Evolutionary conservation across 805 yeast species (phyloP).

Genomic region (Hagleromyces aurorensis): DNA sequence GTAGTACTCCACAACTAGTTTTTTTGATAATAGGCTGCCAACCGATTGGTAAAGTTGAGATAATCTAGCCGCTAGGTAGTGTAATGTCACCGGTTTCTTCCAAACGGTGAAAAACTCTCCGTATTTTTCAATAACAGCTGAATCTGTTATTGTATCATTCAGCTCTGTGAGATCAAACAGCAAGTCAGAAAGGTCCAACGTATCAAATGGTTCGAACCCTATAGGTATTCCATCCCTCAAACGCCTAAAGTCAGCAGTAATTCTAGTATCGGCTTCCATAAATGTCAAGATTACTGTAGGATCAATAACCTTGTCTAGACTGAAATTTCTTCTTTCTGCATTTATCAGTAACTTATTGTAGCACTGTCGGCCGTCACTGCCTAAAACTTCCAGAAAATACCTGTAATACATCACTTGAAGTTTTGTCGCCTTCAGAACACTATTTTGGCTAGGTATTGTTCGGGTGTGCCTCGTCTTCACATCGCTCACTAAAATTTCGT

Average conservation of each 20-base stretch:
- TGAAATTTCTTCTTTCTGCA: conserved; percentile 39
- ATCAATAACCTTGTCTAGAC: conserved; percentile 42
- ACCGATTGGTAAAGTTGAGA: conserved; percentile 35
- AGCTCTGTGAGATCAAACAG: conserved; percentile 16
- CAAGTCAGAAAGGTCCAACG: conserved; percentile 4
- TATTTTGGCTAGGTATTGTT: conserved; percentile 40
- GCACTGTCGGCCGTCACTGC: conserved; percentile 22
- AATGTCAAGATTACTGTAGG: conserved; percentile 35
- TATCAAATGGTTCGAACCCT: conserved; percentile 37
- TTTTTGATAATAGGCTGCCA: conserved; percentile 31
- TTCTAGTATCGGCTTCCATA: conserved; percentile 31
- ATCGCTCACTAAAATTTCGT: conserved; percentile 39
- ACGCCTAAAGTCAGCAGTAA: conserved; percentile 37
- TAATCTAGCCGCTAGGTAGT: conserved; percentile 48
- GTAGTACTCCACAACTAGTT: conserved; percentile 46
- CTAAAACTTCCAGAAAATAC: conserved; percentile 37
- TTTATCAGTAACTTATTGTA: conserved; percentile 41
- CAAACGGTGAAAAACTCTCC: conserved; percentile 35
- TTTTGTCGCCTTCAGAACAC: conserved; percentile 43
- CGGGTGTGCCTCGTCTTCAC: conserved; percentile 50
- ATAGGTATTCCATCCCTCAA: conserved; percentile 40
- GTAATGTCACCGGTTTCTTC: conserved; percentile 47
- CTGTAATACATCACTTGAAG: conserved; percentile 58
- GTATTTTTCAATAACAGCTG: conserved; percentile 18
- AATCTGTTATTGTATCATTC: conserved; percentile 13